Evolutionary conservation across 179 eudicot genomes (phyloP).

Genomic region (Camellia oleifera): DNA sequence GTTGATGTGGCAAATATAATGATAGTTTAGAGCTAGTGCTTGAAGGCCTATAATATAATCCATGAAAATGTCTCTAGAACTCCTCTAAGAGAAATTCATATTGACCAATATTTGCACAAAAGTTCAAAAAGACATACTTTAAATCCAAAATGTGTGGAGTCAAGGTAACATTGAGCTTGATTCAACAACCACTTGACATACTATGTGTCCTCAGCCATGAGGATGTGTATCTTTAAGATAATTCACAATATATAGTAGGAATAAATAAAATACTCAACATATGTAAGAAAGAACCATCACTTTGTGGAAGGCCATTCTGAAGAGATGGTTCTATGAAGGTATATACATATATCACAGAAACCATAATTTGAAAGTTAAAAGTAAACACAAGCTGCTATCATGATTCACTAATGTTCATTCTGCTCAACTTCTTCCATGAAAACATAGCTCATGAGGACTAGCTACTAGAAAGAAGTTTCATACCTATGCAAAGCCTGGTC

Average conservation of each 20-base stretch:
- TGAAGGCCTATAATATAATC: neutral
- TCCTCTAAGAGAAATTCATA: neutral
- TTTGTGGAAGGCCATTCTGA: neutral
- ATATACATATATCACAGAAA: neutral
- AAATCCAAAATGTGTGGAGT: neutral
- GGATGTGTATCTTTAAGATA: neutral
- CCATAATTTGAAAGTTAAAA: neutral
- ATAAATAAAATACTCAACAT: neutral
- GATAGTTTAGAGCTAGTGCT: neutral
- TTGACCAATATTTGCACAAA: neutral
- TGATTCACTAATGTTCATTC: neutral
- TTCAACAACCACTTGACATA: neutral
- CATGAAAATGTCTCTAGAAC: neutral
- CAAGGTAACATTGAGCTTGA: neutral
- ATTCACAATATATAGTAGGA: neutral
- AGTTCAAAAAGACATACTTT: neutral
- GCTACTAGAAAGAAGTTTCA: conserved; percentile 2
- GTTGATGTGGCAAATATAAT: neutral
- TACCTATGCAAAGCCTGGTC: conserved; percentile 93
- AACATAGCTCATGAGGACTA: neutral
- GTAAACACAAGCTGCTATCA: neutral
- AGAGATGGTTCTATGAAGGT: neutral
- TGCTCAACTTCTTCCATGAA: conserved; percentile 3
- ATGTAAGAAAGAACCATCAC: neutral
- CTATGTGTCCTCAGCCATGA: neutral